Evolutionary conservation across 2,329 filamentous ascomycete genomes (phyloP), one percentile per base, ranked within the genome.

Genomic region (Neofusicoccum umdonicola): DNA sequence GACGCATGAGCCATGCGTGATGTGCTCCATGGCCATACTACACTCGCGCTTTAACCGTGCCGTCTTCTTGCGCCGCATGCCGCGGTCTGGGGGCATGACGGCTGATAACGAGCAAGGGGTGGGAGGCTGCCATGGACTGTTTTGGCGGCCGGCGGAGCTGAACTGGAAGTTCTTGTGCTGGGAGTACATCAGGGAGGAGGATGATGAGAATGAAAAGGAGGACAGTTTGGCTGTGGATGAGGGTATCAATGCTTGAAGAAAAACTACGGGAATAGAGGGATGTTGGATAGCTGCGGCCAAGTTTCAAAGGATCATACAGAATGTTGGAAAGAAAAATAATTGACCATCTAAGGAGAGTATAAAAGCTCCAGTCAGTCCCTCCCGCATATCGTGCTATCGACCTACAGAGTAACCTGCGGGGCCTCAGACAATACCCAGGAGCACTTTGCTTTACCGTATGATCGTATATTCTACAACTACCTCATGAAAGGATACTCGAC

Each of bases 11-110:
- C 95, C 95, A 4, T 99, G 95, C 75, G 86, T 96, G 66, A 96
- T 96, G 86, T 99, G 95, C 79, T 92, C 91, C 41, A 98, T 98
- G 95, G 95, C 92, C 1, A 90, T 98, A 70, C 83, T 98, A 22
- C 93, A 98, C 75, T 97, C 94, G 8, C 87, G 95, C 58, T 97
- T 99, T 84, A 89, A 91, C 50, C 88, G 90, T 62, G 90, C 93
- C 60, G 85, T 96, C 44, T 96, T 97, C 78, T 87, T 87, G 68
- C 84, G 88, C 67, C 86, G 91, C 63, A 95, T 96, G 90, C 85
- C 86, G 52, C 80, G 87, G 68, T 96, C 91, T 12, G 94, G 94
- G 57, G 93, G 92, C 48, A 83, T 97, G 79, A 90, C 89, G 71
- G 89, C 92, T 22, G 92, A 96, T 69, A 31, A 31, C 27, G 75